These are phyloP conservation scores for Solanum medicagineum DNA, from an alignment of 257 asterid species.

Conservation along the genomic window DNA sequence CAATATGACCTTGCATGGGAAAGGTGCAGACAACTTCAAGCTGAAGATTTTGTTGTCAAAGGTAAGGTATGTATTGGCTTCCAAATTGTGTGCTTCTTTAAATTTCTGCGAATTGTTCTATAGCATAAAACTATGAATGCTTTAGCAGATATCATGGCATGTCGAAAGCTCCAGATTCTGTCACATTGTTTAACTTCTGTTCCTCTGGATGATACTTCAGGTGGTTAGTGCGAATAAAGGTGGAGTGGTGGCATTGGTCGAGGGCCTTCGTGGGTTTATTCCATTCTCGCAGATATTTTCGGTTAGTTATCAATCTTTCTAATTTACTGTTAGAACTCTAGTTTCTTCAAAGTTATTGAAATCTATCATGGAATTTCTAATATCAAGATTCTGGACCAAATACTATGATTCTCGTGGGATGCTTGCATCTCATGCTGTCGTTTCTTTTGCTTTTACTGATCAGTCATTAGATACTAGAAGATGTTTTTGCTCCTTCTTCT, in stretches of 20 bases:
- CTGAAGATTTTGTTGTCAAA: constrained; percentile 90
- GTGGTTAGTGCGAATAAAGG: constrained; percentile 89
- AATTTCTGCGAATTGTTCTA: background rate
- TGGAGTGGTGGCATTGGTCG: constrained; percentile 83
- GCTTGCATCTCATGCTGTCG: background rate
- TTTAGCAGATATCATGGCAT: background rate
- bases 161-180: background rate
- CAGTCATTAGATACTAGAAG: background rate
- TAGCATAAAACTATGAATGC: background rate
- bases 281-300: constrained; percentile 94
- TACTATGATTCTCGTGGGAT: background rate
- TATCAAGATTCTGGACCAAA: background rate
- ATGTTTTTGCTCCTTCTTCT: background rate
- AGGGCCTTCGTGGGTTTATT: constrained; percentile 87
- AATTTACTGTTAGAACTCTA: background rate
- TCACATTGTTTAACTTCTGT: background rate
- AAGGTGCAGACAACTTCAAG: constrained; percentile 89
- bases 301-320: constrained; percentile 17
- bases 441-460: background rate
- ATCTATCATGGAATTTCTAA: background rate
- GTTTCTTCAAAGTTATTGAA: background rate
- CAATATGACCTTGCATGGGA: constrained; percentile 97
- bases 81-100: background rate
- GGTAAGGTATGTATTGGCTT: constrained; percentile 53
- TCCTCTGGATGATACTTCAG: constrained; percentile 26